A percentile compares a stretch with the other conserved stretches of the same genome.
Conservation (phyloP, 2,329 filamentous ascomycete genomes). For the Hymenoscyphus salicellus region DNA sequence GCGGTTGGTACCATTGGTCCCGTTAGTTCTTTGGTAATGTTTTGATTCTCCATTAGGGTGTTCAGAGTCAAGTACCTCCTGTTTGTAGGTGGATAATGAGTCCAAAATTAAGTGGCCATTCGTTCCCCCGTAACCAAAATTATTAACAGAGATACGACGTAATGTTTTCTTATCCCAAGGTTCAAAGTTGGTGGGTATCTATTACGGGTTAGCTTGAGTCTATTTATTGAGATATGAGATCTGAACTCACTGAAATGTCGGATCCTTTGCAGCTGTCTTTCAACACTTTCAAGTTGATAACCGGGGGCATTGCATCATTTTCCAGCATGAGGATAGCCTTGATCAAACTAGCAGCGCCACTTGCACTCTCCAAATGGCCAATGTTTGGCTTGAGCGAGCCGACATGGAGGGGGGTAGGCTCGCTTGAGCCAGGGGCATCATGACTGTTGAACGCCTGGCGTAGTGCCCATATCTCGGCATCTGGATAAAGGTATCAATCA, state of each 20-base stretch:
- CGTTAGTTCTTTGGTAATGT: not conserved
- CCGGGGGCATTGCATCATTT: constrained; percentile 43
- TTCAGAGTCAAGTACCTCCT: not conserved
- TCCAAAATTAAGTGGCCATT: constrained; percentile 44
- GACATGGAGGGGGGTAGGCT: constrained; percentile 21
- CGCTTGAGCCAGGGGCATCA: constrained; percentile 4
- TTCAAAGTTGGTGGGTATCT: not conserved
- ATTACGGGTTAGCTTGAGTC: not conserved
- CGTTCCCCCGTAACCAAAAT: constrained; percentile 46
- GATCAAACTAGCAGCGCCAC: constrained; percentile 40
- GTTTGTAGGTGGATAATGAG: not conserved
- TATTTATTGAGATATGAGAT: not conserved
- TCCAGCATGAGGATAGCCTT: constrained; percentile 44
- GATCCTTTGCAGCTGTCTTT: constrained; percentile 33
- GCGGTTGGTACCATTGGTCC: not conserved
- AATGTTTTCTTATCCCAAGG: constrained; percentile 6
- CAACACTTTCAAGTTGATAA: constrained; percentile 40
- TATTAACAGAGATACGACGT: constrained; percentile 22
- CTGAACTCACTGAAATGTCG: not conserved
- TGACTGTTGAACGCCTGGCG: not conserved
- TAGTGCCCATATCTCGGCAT: constrained; percentile 1
- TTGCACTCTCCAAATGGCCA: constrained; percentile 39
- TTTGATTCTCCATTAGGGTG: not conserved
- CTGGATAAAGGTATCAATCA: not conserved
- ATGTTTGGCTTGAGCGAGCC: constrained; percentile 35